phyloP scores from a whole-genome alignment of 805 yeast genomes.

The Debaryomyces hansenii region DNA sequence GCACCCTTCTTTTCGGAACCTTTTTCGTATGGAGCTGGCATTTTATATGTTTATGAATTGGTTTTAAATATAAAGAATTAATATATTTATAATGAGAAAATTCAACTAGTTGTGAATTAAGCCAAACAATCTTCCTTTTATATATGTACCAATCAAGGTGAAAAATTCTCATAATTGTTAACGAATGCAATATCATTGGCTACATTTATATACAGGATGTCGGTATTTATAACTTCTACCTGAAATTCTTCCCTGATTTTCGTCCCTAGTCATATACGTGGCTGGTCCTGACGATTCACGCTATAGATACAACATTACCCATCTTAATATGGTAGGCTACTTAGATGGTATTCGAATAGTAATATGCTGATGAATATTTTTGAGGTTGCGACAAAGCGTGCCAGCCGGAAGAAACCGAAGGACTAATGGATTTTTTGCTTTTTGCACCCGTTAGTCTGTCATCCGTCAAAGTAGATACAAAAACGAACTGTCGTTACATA shows the following conservation, averaged over 20 bases:
- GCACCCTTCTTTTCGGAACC: conserved; percentile 81
- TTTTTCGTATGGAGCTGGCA: conserved; percentile 48
- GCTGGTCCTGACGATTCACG: too few species aligned
- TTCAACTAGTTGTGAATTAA: background rate
- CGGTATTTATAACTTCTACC: background rate
- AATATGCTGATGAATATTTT: too few species aligned
- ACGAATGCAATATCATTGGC: conserved; percentile 8
- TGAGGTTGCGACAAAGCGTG: too few species aligned
- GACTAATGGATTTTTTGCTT: too few species aligned
- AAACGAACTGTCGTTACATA: too few species aligned
- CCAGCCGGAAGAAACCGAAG: too few species aligned
- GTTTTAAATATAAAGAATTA: conserved; percentile 1
- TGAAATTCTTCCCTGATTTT: background rate
- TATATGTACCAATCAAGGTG: background rate
- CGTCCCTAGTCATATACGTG: too few species aligned
- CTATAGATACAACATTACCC: too few species aligned
- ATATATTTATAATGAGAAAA: background rate
- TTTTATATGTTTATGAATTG: conserved; percentile 11
- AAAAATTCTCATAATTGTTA: conserved; percentile 8
- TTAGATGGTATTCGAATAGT: too few species aligned
- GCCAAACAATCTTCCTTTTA: background rate
- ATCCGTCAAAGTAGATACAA: too few species aligned
- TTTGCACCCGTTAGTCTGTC: too few species aligned
- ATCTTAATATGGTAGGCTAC: too few species aligned
- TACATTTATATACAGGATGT: conserved; percentile 5